Evolutionary conservation across 139 green algal species (phyloP), one percentile per base, ranked within the genome.

Genomic region (Pycnococcus provasolii): DNA sequence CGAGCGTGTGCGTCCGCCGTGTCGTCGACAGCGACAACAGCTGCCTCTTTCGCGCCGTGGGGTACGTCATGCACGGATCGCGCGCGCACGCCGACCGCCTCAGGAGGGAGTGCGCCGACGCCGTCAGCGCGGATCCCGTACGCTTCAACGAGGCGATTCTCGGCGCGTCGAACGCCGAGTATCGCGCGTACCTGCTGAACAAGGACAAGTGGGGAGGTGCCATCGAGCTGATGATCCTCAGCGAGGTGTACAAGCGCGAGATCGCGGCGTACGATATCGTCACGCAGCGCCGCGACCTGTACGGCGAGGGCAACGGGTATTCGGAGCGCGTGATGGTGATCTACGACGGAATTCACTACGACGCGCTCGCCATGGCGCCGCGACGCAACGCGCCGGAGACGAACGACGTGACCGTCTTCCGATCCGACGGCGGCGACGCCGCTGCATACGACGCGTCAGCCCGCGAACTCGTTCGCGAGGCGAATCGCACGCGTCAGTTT

Each of bases 211-310:
- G 89, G 90, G 88, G 89, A 37, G 92, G 92, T 6, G 88, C 85
- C 52, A 96, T 98, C n/a, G 92, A 98, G 82, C 84, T 98, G 44
- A 83, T 76, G 60, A 94, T 98, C 67, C 79, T 98, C 42, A 72
- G 83, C 0, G 54, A 69, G 9, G 41, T 74, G 42, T 77, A 67
- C 15, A 26, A 39, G 4, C 44, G 74, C 2, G 85, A 96, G 76
- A 92, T 98, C 48, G 90, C 88, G 1, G 91, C 89, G 1, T 95
- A 88, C 73, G 65, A 71, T 77, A 91, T 95, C 45, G 81, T 85
- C 43, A 93, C 88, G 7, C 75, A 84, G 66, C 77, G 88, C 3
- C 88, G 72, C 45, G 89, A 95, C 70, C 59, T 92, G 39, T 96
- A 94, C 73, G 88, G 87, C 0, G 71, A 91, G 53, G 80, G 66